Conservation (phyloP, 345 rosid species). For the Eucalyptus erythrocorys region DNA sequence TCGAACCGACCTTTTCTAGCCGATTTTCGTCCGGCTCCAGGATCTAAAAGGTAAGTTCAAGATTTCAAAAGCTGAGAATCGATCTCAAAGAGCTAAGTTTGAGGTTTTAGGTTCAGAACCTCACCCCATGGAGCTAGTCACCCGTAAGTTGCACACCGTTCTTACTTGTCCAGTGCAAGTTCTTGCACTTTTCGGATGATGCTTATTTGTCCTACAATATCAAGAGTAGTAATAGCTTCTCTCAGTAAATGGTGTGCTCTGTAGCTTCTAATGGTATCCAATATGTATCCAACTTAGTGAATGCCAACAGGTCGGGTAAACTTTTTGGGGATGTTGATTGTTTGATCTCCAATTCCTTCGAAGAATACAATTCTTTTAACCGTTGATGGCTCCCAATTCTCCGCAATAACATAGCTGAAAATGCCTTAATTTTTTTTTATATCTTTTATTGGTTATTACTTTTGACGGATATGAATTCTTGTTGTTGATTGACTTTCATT, state of each 20-base stretch:
- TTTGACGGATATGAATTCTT: background rate
- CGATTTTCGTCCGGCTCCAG: fast-evolving
- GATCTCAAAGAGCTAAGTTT: background rate
- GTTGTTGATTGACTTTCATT: background rate
- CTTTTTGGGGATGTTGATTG: background rate
- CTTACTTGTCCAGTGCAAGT: background rate
- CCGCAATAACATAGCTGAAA: background rate
- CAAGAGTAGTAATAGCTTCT: background rate
- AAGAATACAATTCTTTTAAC: background rate
- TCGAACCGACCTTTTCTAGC: too few species aligned
- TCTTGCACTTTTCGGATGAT: background rate
- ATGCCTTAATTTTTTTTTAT: background rate
- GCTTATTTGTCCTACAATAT: background rate
- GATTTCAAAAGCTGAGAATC: background rate
- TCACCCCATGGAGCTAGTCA: background rate
- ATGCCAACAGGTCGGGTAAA: background rate
- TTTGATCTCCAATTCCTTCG: background rate
- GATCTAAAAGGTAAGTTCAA: background rate
- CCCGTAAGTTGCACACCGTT: background rate
- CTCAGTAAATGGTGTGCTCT: background rate
- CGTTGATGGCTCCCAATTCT: background rate
- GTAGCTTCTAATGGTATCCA: background rate
- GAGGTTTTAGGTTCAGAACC: background rate
- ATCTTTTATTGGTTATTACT: background rate
- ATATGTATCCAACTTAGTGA: background rate